Base-by-base conservation (phyloP, 1,284 basidiomycete species). In the Cryptococcus maquisensis region DNA sequence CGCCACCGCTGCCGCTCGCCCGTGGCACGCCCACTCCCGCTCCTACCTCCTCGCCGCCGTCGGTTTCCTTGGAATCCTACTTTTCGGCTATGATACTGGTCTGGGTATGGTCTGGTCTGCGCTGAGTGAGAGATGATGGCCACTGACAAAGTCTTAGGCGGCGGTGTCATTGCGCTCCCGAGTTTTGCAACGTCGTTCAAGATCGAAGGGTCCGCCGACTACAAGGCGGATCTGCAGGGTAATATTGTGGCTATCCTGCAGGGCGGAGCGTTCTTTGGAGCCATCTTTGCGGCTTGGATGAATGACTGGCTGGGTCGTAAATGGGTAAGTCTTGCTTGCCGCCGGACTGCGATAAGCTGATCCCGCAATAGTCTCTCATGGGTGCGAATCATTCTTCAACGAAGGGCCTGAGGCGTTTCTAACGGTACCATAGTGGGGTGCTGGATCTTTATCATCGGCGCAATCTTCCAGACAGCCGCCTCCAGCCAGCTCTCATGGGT, bases 171-270 rank as follows among this genome's bases (percentile, higher is more conserved):
- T 26, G 79, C 79, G 16, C 80, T 84, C 44, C 61, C 69, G 3
- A 84, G 82, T 61, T 90, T 90, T 77, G 75, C 81, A 59, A 49
- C 73, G 9, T 79, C 82, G 43, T 90, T 88, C 64, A 82, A 83
- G 7, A 78, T 88, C 24, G 28, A 81, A 8, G 80, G 79, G 46
- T 47, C 58, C 24, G 57, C 55, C 6, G 46, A 52, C 40, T 62
- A 74, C 43, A 55, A 67, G 35, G 57, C 65, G 4, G 41, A 59
- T 10, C 57, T 71, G 12, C 60, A 67, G 64, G 62, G 72, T 52
- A 83, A 84, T 63, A 80, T 85, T 38, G 87, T 89, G 23, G 85
- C 86, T 9, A 86, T 89, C 20, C 80, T 90, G 18, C 87, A 88
- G 69, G 87, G 84, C 2, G 87, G 87, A 28, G 71, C 73, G 12